Conservation (phyloP, 257 asterid genomes). For the Scutellaria galericulata region DNA sequence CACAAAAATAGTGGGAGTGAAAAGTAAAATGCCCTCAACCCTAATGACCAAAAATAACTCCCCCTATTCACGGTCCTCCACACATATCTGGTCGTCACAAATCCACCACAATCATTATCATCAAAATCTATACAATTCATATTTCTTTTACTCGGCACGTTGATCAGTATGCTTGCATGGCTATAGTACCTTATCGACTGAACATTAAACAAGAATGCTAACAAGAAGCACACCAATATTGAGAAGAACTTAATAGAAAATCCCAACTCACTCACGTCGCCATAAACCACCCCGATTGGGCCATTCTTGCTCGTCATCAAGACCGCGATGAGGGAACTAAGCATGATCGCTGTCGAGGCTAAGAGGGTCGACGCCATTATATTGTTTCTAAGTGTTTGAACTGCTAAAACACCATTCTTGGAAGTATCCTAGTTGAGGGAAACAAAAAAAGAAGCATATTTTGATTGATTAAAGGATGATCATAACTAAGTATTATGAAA, state of each 20-base stretch:
- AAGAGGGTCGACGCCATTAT: conserved; percentile 92
- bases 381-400: conserved; percentile 85
- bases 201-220: conserved; percentile 76
- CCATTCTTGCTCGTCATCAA: conserved; percentile 56
- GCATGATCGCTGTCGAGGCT: conserved; percentile 84
- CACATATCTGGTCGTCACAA: conserved; percentile 65
- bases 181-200: conserved; percentile 90
- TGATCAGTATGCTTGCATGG: conserved; percentile 89
- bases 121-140: neutral
- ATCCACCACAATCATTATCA: neutral
- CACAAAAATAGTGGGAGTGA: conserved; percentile 86
- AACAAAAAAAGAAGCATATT: too few relatives aligned
- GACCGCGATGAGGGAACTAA: conserved; percentile 79
- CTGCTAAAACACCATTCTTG: conserved; percentile 78
- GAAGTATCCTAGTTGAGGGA: conserved; percentile 46
- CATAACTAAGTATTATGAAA: neutral
- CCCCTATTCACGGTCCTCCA: conserved; percentile 67
- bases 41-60: conserved; percentile 94
- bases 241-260: conserved; percentile 69
- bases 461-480: too few relatives aligned
- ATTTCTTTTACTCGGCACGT: conserved; percentile 54
- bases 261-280: conserved; percentile 47
- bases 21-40: conserved; percentile 77
- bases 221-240: conserved; percentile 70
- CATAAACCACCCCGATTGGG: conserved; percentile 39